These are phyloP conservation scores for Plasmodium ovale DNA, from an alignment of 169 alveolate species.

Conservation along the genomic window DNA sequence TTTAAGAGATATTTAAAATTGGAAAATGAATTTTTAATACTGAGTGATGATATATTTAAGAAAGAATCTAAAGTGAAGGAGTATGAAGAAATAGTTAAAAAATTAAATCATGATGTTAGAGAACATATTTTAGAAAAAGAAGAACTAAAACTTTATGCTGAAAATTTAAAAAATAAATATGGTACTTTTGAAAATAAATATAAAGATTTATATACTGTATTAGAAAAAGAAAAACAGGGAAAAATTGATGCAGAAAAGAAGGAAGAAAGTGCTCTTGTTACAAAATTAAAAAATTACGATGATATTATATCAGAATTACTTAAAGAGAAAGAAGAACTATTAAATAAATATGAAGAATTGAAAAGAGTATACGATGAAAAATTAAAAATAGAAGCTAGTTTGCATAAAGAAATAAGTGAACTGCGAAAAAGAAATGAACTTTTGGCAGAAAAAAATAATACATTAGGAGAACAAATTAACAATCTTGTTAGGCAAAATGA, in stretches of 20 bases:
- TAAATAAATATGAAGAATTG: conserved; percentile 61
- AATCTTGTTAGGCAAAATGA: conserved; percentile 53
- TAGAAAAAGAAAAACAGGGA: conserved; percentile 27
- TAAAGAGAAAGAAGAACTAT: conserved; percentile 43
- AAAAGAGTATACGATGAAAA: conserved; percentile 46
- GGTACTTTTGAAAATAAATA: conserved; percentile 41
- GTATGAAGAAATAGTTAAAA: conserved; percentile 42
- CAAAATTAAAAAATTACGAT: conserved; percentile 52
- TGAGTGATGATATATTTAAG: conserved; percentile 69
- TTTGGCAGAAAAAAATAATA: conserved; percentile 33
- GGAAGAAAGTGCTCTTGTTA: conserved; percentile 18
- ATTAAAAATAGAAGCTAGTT: conserved; percentile 21
- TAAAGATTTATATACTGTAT: conserved; percentile 20
- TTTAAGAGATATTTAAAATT: conserved; percentile 29
- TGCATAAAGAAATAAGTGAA: conserved; percentile 49
- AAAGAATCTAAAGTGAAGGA: conserved; percentile 45
- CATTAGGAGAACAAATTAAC: conserved; percentile 16
- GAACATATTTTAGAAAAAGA: conserved; percentile 58
- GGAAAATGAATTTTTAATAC: conserved; percentile 61
- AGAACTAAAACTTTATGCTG: conserved; percentile 18
- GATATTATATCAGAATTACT: conserved; percentile 43
- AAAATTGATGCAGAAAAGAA: conserved; percentile 20
- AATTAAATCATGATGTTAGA: conserved; percentile 52
- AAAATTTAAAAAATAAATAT: conserved; percentile 52
- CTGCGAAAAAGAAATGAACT: conserved; percentile 20